These are phyloP conservation scores for Penicillium alfredii DNA, from an alignment of 495 filamentous ascomycete genomes.

Conservation along the genomic window DNA sequence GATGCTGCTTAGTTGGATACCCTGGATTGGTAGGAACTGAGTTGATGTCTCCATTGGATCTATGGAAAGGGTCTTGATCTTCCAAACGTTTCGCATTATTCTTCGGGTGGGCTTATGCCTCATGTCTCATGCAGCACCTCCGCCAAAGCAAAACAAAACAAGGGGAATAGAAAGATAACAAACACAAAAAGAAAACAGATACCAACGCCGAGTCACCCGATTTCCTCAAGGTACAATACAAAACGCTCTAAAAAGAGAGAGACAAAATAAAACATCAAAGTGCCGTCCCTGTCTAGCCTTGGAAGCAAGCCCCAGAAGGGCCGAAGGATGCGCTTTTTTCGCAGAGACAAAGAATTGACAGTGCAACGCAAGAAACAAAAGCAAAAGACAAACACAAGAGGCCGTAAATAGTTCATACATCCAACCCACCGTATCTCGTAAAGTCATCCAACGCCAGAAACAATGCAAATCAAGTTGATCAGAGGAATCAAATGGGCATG, in stretches of 20 bases:
- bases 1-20: too few relatives aligned
- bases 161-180: conserved; percentile 6
- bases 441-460: conserved; percentile 40
- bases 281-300: conserved; percentile 35
- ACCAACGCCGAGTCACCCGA: conserved; percentile 27
- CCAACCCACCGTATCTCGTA: conserved; percentile 39
- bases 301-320: conserved; percentile 26
- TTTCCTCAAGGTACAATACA: conserved; percentile 41
- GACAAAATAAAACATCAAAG: conserved; percentile 28
- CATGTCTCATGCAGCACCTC: conserved; percentile 25
- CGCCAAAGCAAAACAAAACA: conserved; percentile 9
- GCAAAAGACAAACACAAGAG: conserved; percentile 20
- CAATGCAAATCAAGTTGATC: conserved; percentile 26
- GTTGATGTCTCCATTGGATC: too few relatives aligned
- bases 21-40: too few relatives aligned
- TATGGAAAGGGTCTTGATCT: too few relatives aligned
- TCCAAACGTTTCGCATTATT: too few relatives aligned
- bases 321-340: conserved; percentile 25
- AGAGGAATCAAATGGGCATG: conserved; percentile 7
- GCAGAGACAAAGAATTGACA: conserved; percentile 10
- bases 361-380: conserved; percentile 16
- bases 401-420: conserved; percentile 45
- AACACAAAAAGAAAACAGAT: conserved; percentile 16
- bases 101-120: too few relatives aligned
- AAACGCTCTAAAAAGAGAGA: too few relatives aligned